phyloP scores from a whole-genome alignment of 2,329 filamentous ascomycete species.

The Thielaviopsis euricoi region DNA sequence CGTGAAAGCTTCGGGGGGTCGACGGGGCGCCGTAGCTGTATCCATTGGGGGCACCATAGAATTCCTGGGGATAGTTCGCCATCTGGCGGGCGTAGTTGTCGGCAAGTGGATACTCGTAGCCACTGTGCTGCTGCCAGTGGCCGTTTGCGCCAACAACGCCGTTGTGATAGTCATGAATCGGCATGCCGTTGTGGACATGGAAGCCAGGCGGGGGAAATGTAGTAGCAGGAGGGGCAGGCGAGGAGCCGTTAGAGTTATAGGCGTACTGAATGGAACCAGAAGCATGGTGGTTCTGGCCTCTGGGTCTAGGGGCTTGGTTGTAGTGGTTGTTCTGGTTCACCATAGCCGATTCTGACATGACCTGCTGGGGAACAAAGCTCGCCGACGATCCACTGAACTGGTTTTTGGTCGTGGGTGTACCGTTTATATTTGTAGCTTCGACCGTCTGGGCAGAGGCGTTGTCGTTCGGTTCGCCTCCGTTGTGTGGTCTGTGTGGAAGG shows the following conservation, averaged over 20 bases:
- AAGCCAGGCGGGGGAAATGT: constrained; percentile 31
- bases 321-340: not conserved
- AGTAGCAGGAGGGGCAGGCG: constrained; percentile 33
- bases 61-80: constrained; percentile 15
- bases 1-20: constrained; percentile 43
- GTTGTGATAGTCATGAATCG: constrained; percentile 19
- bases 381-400: constrained; percentile 1
- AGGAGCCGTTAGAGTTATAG: constrained; percentile 39
- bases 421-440: not conserved
- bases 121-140: constrained; percentile 22
- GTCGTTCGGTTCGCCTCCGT: not conserved
- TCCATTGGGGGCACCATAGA: constrained; percentile 6
- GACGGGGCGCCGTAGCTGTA: constrained; percentile 30
- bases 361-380: not conserved
- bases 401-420: not conserved
- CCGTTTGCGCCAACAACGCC: constrained; percentile 16
- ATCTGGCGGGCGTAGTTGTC: constrained; percentile 24
- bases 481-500: not conserved
- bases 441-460: not conserved
- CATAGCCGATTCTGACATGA: not conserved
- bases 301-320: not conserved
- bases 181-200: constrained; percentile 15
- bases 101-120: constrained; percentile 22
- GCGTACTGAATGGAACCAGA: constrained; percentile 39
- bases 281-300: constrained; percentile 26